Evolutionary conservation across 1,139 yeast species (phyloP), one percentile per base, ranked within the genome.

Genomic region (Hyphopichia wangnamkhiaoensis): DNA sequence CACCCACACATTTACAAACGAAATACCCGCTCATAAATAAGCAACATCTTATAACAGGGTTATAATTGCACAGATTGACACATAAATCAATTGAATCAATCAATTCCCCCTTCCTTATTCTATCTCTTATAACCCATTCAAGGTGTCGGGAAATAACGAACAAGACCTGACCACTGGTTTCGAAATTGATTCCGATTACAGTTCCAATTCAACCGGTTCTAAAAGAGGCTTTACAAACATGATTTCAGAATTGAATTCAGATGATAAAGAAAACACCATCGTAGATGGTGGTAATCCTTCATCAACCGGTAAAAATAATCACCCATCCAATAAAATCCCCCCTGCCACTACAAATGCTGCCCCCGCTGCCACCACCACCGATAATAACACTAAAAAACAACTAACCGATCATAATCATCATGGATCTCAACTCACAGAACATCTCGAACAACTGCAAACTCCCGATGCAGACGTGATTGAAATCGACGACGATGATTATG

Each of bases 211-310:
- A 28, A 16, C 17, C 21, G 35, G 35, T 17, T 33, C n/a, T 4
- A 33, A 33, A 33, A 23, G 35, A 20, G 30, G 17, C 12, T 33
- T 33, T 13, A 24, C 7, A 14, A 23, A 33, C 25, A 33, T 33
- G 35, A 25, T 33, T 25, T 23, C 35, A 9, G 35, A 33, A 5
- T 8, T n/a, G 5, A 8, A 5, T 19, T 24, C 19, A 14, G 35
- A 33, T 17, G 35, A 33, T 33, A 33, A 33, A 13, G 35, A 33
- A 23, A 33, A 33, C 18, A 24, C n/a, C 12, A n/a, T 14, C n/a
- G 20, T 19, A 8, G 16, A 21, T 21, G 24, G 10, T 8, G 24
- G 24, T 21, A 21, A 21, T n/a, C n/a, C n/a, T n/a, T n/a, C n/a
- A n/a, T n/a, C n/a, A n/a, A n/a, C n/a, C n/a, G n/a, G n/a, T 21